Conservation (phyloP, 2,329 filamentous ascomycete species). For the Aspergillus melleus region DNA sequence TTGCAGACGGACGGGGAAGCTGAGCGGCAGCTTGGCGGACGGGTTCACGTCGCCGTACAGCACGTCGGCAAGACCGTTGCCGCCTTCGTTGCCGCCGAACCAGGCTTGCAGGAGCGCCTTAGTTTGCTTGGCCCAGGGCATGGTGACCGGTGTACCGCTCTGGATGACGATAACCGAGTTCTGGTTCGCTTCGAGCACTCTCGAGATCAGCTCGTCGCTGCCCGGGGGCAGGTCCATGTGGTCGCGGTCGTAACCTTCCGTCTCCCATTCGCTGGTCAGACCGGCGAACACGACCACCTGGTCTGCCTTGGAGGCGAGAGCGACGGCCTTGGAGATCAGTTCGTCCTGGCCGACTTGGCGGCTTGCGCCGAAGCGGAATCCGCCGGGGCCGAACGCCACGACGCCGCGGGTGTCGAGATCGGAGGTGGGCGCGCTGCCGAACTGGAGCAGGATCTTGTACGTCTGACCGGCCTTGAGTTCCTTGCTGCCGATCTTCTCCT, state of each 20-base stretch:
- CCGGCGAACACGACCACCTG: slow-evolving; percentile 78
- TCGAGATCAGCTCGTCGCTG: slow-evolving; percentile 60
- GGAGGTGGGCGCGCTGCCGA: slow-evolving; percentile 59
- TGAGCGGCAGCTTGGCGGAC: slow-evolving; percentile 71
- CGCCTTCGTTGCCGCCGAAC: slow-evolving; percentile 86
- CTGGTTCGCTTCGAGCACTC: slow-evolving; percentile 65
- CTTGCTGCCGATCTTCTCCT: slow-evolving; percentile 62
- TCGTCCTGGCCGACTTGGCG: slow-evolving; percentile 58
- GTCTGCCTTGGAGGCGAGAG: slow-evolving; percentile 67
- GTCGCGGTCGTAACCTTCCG: slow-evolving; percentile 65
- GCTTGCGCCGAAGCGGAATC: slow-evolving; percentile 62
- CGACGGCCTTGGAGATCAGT: slow-evolving; percentile 66
- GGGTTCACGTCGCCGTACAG: slow-evolving; percentile 74
- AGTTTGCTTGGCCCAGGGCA: slow-evolving; percentile 49
- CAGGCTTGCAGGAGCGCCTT: slow-evolving; percentile 71
- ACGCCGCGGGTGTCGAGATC: slow-evolving; percentile 52
- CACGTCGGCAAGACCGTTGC: slow-evolving; percentile 76
- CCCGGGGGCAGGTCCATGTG: slow-evolving; percentile 58
- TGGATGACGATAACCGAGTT: slow-evolving; percentile 74
- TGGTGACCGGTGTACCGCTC: slow-evolving; percentile 67
- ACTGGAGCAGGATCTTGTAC: slow-evolving; percentile 62
- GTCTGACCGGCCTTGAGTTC: slow-evolving; percentile 59
- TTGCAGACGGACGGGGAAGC: slow-evolving; percentile 66
- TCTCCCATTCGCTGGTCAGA: slow-evolving; percentile 79
- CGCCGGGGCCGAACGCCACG: slow-evolving; percentile 58